These are phyloP conservation scores for Medicago lupulina DNA, from an alignment of 306 rosid genomes.

Conservation along the genomic window DNA sequence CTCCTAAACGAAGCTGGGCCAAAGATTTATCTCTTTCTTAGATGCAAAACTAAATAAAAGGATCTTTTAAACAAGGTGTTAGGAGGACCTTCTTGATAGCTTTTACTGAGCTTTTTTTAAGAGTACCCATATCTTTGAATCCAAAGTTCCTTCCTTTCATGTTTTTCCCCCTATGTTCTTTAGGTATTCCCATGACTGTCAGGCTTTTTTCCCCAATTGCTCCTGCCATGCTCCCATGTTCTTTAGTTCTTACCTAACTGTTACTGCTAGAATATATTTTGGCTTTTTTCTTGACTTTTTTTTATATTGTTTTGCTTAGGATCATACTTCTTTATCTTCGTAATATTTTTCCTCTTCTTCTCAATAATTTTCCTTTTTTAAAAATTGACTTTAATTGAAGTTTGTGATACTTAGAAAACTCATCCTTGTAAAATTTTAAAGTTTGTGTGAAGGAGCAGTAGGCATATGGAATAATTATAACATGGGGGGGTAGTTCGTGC, in stretches of 20 bases:
- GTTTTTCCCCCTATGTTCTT: slow-evolving; percentile 1
- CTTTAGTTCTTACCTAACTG: not conserved
- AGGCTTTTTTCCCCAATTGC: slow-evolving; percentile 7
- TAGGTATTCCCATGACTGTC: not conserved
- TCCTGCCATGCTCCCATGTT: not conserved
- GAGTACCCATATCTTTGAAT: not conserved
- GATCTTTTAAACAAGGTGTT: not conserved
- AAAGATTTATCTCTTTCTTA: not conserved
- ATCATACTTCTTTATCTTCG: not conserved
- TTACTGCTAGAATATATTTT: not conserved
- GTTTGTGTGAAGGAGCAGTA: slow-evolving; percentile 9
- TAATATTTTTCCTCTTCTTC: slow-evolving; percentile 6
- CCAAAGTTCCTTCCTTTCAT: not conserved
- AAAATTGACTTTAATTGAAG: not conserved
- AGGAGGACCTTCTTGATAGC: not conserved
- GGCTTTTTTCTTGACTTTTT: not conserved
- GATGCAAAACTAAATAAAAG: slow-evolving; percentile 4
- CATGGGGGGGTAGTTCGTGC: not conserved
- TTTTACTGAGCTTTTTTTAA: not conserved
- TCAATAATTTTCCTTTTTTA: not conserved
- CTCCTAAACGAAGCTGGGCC: not conserved
- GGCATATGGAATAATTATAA: slow-evolving; percentile 7
- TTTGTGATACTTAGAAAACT: slow-evolving; percentile 19
- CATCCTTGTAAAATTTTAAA: not conserved
- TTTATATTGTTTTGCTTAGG: slow-evolving; percentile 4